Percentiles rank a stretch among this genome's conserved stretches.
Evolutionary conservation across 1,139 yeast genomes (phyloP).

Genomic region (Suhomyces taliae): DNA sequence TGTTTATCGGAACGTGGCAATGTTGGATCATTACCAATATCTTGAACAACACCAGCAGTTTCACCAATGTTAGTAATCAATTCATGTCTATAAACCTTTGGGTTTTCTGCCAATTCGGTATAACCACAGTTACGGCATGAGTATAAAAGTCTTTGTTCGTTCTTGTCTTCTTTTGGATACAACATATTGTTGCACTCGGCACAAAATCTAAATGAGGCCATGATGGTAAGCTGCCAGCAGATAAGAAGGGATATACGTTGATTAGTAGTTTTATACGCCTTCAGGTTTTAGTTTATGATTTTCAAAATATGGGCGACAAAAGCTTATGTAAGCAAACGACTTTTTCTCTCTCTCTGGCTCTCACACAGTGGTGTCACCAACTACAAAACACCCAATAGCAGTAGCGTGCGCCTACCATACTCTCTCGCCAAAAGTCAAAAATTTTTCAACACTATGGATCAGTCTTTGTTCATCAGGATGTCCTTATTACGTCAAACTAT

Average conservation of each 20-base stretch:
- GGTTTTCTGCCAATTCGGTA: constrained; percentile 86
- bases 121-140: constrained; percentile 96
- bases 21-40: constrained; percentile 94
- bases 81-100: constrained; percentile 91
- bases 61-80: constrained; percentile 86
- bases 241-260: neutral
- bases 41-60: constrained; percentile 97
- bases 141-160: constrained; percentile 67
- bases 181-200: constrained; percentile 97
- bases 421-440: constrained; percentile 13
- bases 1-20: constrained; percentile 91
- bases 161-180: constrained; percentile 96
- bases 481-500: constrained; percentile 40
- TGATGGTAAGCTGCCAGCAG: constrained; percentile 20
- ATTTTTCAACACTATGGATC: constrained; percentile 16
- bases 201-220: constrained; percentile 92
- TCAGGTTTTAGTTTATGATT: no score
- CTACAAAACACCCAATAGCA: neutral
- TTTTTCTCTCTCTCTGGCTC: no score
- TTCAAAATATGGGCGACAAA: no score
- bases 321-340: no score
- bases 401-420: neutral
- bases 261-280: no score
- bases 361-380: no score
- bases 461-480: constrained; percentile 14